These are phyloP conservation scores for Saccharum hybrid DNA, from an alignment of 202 grass and related monocot genomes.

Conservation along the genomic window DNA sequence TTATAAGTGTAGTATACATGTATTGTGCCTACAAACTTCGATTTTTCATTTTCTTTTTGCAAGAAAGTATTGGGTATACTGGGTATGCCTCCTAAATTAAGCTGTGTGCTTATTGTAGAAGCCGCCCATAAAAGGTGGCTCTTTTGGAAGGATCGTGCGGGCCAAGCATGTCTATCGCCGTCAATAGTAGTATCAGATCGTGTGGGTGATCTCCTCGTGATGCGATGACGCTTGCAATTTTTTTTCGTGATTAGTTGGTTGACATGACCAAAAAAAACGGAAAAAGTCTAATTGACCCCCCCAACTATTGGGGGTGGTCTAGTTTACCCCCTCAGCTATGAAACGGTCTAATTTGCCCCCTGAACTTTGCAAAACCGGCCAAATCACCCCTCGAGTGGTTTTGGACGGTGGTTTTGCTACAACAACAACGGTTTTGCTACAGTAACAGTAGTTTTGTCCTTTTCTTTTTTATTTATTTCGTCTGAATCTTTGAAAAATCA, in stretches of 20 bases:
- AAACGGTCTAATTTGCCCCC: too few relatives aligned
- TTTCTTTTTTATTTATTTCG: too few relatives aligned
- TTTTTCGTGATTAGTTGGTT: slow-evolving; percentile 18
- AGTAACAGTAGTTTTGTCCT: too few relatives aligned
- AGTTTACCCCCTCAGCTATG: too few relatives aligned
- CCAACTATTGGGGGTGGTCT: too few relatives aligned
- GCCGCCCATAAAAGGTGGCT: slow-evolving; percentile 24
- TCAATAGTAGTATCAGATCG: slow-evolving; percentile 1
- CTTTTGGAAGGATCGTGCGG: slow-evolving; percentile 36
- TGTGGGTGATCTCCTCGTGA: slow-evolving; percentile 33
- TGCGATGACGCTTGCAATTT: slow-evolving; percentile 16
- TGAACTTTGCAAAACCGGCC: too few relatives aligned
- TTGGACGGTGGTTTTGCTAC: too few relatives aligned
- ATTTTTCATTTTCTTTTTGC: not conserved
- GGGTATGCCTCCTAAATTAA: not conserved
- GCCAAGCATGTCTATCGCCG: slow-evolving; percentile 13
- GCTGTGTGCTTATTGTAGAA: slow-evolving; percentile 20
- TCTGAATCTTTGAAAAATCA: too few relatives aligned
- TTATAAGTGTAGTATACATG: not conserved
- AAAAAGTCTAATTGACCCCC: too few relatives aligned
- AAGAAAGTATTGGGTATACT: not conserved
- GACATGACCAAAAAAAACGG: not conserved
- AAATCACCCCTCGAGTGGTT: too few relatives aligned
- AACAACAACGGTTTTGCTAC: too few relatives aligned
- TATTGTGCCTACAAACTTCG: not conserved